Evolutionary conservation across 805 yeast species (phyloP), one percentile per base, ranked within the genome.

Genomic region (Starmera amethionina): DNA sequence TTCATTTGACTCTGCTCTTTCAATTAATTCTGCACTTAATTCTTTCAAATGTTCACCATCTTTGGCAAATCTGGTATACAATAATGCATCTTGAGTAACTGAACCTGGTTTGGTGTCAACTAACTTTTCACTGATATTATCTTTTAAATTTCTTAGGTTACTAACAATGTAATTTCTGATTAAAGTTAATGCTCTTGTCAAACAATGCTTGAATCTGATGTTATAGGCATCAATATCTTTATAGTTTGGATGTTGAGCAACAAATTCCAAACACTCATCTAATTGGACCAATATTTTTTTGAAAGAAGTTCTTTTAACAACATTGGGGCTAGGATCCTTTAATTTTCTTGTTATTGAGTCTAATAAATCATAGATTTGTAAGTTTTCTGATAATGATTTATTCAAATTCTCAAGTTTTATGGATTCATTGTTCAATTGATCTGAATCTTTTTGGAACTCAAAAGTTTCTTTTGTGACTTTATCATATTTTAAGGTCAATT

Each of bases 141-240:
- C 52, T 39, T 55, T 50, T 3, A 58, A 46, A 25, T 49, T 54
- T 41, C 67, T 66, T 41, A 75, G 46, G 41, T 59, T 64, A 32
- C 51, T 54, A 9, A 66, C 67, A 40, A 84, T 60, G 54, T 79
- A 86, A 51, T 80, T 84, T 46, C 81, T 72, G 13, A 87, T 74
- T 43, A 90, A 64, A 0, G 93, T 77, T 36, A 87, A 67, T 2
- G 94, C 80, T 43, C 96, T 71, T 1, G 89, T 78, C 71, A 87
- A 68, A 52, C 96, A 85, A 50, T 85, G 94, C 45, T 83, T 75
- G 62, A 85, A 86, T 43, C 89, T 72, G 46, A 78, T 75, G 37
- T 70, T 72, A 55, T 84, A 87, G 2, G 75, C 54, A 25, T 79
- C 90, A 10, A 75, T 65, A 40, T 88, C 95, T 52, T 75, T 78